Evolutionary conservation across 768 basidiomycete species (phyloP).

Genomic region (Lentinus brumalis): DNA sequence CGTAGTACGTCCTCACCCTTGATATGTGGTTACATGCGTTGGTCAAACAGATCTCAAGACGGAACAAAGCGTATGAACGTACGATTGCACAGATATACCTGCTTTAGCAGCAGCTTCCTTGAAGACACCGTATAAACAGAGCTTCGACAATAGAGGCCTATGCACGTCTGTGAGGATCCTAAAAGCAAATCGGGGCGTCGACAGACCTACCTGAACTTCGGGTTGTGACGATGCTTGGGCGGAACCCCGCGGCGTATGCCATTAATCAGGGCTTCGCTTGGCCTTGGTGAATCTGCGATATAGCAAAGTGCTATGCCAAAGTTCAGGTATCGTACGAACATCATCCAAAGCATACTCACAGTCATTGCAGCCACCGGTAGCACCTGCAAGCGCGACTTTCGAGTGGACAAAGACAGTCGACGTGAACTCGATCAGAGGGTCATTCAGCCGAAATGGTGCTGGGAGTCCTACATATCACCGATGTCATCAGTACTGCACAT

Average conservation of each 20-base stretch:
- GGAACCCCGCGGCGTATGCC: constrained; percentile 79
- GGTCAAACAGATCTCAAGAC: neutral
- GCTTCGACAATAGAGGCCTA: constrained; percentile 57
- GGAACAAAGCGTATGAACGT: neutral
- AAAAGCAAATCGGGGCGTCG: neutral
- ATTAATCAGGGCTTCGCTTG: constrained; percentile 71
- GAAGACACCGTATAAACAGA: constrained; percentile 55
- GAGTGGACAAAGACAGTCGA: constrained; percentile 60
- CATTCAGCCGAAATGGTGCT: constrained; percentile 47
- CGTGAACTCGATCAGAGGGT: constrained; percentile 62
- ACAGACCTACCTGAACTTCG: constrained; percentile 57
- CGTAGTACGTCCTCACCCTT: constrained; percentile 39
- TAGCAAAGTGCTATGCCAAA: constrained; percentile 64
- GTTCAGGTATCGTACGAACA: constrained; percentile 3
- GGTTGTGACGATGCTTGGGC: constrained; percentile 64
- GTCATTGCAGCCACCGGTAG: constrained; percentile 64
- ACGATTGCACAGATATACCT: constrained; percentile 13
- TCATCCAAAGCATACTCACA: constrained; percentile 42
- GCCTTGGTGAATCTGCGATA: constrained; percentile 50
- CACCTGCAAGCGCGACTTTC: constrained; percentile 36
- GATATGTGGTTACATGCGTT: neutral
- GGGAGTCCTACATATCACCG: constrained; percentile 44
- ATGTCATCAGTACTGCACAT: neutral
- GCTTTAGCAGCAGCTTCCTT: constrained; percentile 26
- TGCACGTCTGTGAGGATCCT: neutral